Conservation (phyloP, 2,329 filamentous ascomycete species). For the Epichloe coenophiala region DNA sequence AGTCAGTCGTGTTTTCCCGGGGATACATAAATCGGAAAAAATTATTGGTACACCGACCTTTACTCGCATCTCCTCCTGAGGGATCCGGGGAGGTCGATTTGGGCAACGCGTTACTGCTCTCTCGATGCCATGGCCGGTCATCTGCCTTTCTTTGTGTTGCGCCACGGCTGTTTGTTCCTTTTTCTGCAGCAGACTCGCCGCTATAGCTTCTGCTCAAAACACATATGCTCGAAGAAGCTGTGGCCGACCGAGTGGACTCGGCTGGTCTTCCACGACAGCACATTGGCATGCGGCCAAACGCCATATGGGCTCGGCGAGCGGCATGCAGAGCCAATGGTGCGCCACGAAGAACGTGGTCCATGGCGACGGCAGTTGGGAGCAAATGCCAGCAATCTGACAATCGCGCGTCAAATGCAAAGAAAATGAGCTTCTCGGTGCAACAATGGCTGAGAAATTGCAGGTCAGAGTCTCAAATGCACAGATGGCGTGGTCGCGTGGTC, state of each 20-base stretch:
- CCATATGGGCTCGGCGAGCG: background rate
- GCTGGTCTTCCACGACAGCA: background rate
- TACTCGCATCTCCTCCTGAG: slow-evolving; percentile 13
- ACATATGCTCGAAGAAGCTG: background rate
- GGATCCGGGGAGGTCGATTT: slow-evolving; percentile 17
- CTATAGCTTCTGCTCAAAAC: background rate
- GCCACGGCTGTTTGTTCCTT: background rate
- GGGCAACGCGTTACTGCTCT: slow-evolving; percentile 35
- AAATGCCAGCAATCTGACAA: background rate
- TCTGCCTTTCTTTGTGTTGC: slow-evolving; percentile 40
- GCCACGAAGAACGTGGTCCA: slow-evolving; percentile 2
- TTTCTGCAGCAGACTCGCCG: background rate
- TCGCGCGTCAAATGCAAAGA: background rate
- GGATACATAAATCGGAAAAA: background rate
- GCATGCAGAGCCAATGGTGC: background rate
- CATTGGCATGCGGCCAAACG: background rate
- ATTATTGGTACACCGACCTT: slow-evolving; percentile 13
- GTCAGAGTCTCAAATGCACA: background rate
- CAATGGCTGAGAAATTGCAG: too few species aligned
- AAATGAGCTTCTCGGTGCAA: background rate
- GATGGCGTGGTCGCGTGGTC: background rate
- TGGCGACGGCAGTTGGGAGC: background rate
- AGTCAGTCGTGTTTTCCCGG: background rate
- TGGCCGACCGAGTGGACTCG: background rate
- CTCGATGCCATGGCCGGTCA: slow-evolving; percentile 51